A percentile compares a stretch with the other conserved stretches of the same genome.
phyloP scores from a whole-genome alignment of 2,329 filamentous ascomycete genomes.

The Talaromyces sp. region DNA sequence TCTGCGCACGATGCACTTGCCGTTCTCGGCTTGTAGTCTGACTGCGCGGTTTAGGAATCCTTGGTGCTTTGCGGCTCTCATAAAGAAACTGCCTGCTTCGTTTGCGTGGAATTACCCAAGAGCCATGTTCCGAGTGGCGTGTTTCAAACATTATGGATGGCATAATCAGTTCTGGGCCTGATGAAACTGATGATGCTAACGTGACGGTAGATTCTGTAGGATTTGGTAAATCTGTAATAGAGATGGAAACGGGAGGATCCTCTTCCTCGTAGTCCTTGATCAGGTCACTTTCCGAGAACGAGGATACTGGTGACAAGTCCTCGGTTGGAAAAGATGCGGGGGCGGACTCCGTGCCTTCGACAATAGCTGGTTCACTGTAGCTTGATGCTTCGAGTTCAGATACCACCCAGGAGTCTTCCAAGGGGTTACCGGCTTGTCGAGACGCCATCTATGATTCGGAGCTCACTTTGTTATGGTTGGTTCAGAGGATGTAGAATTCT shows the following conservation, averaged over 20 bases:
- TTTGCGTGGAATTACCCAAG: conserved; percentile 18
- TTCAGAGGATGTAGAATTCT: neutral
- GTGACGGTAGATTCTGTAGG: conserved; percentile 25
- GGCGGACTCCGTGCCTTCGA: neutral
- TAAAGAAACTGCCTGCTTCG: conserved; percentile 14
- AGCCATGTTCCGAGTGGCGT: conserved; percentile 15
- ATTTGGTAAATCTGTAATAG: conserved; percentile 8
- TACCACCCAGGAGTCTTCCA: conserved; percentile 41
- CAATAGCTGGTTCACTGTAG: conserved; percentile 14
- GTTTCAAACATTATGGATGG: conserved; percentile 38
- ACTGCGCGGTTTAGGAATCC: conserved; percentile 8
- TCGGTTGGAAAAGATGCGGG: neutral
- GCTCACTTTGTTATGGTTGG: neutral
- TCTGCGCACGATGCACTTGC: neutral
- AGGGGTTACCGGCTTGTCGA: conserved; percentile 18
- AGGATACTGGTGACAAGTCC: conserved; percentile 9
- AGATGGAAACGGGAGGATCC: conserved; percentile 1
- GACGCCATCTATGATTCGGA: conserved; percentile 1
- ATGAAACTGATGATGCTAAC: conserved; percentile 26
- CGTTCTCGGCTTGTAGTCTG: neutral
- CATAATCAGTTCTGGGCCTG: conserved; percentile 41
- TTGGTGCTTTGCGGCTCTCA: conserved; percentile 16
- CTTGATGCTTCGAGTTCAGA: conserved; percentile 19
- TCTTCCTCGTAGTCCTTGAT: conserved; percentile 14
- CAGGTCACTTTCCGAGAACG: conserved; percentile 14